phyloP scores from a whole-genome alignment of 306 rosid species.

The Gynostemma pentaphyllum region DNA sequence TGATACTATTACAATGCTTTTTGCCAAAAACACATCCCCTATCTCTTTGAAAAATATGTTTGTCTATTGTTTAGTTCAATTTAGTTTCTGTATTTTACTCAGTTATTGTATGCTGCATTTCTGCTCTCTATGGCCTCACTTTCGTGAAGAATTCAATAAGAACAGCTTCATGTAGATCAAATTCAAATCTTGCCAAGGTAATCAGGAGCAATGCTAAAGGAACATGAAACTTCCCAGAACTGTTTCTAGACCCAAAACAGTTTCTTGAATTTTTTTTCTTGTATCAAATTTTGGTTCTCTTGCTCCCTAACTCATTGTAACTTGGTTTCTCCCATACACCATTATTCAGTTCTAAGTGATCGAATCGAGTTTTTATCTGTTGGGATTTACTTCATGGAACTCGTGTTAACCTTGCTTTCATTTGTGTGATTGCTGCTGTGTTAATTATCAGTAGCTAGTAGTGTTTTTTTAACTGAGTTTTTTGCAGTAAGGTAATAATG shows the following conservation, averaged over 20 bases:
- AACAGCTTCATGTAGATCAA: neutral
- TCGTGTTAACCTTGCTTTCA: neutral
- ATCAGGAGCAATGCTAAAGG: no score
- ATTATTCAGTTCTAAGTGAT: neutral
- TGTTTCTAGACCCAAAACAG: no score
- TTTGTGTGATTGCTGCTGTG: neutral
- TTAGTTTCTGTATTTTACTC: neutral
- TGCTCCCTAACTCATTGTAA: neutral
- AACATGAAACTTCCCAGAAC: no score
- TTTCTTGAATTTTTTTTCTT: neutral
- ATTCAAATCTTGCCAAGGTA: no score
- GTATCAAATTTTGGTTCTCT: no score
- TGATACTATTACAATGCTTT: neutral
- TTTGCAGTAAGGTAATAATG: neutral
- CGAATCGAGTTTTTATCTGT: neutral
- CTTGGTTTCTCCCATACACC: neutral
- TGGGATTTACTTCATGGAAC: neutral
- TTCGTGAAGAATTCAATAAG: neutral
- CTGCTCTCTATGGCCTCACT: neutral
- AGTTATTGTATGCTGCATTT: neutral
- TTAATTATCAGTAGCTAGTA: neutral
- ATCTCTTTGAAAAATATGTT: neutral
- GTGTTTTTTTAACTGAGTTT: neutral
- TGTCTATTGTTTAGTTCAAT: neutral
- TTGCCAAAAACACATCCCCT: neutral